Conservation (phyloP, 495 filamentous ascomycete species). For the Jackrogersella multiformis region DNA sequence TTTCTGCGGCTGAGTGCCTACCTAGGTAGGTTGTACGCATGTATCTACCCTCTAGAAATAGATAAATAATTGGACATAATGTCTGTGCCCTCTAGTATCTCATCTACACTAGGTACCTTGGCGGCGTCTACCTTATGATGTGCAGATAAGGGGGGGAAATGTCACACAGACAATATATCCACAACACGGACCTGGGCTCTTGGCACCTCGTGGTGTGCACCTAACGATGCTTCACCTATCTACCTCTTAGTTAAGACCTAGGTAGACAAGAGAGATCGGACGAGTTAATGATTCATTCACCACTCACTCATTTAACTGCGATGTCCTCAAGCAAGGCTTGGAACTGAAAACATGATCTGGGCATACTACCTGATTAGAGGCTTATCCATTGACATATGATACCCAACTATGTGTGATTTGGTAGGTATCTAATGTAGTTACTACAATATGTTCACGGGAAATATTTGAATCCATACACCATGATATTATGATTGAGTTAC, state of each 20-base stretch:
- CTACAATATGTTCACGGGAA: too few species aligned
- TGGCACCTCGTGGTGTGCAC: neutral
- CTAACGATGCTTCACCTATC: neutral
- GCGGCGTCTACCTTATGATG: constrained; percentile 4
- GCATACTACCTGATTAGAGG: too few species aligned
- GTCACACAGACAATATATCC: neutral
- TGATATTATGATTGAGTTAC: too few species aligned
- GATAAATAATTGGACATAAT: neutral
- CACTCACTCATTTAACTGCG: too few species aligned
- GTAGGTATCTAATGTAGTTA: neutral
- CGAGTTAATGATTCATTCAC: neutral
- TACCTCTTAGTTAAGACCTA: too few species aligned
- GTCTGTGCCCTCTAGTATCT: constrained; percentile 10
- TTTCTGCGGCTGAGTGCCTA: constrained; percentile 29
- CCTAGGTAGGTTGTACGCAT: constrained; percentile 22
- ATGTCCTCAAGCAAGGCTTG: too few species aligned
- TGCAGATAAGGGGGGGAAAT: neutral
- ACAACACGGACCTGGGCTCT: neutral
- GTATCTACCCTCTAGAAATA: constrained; percentile 10
- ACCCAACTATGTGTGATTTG: neutral
- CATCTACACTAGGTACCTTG: constrained; percentile 1
- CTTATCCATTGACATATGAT: neutral
- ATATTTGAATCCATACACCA: too few species aligned
- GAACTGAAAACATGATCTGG: too few species aligned
- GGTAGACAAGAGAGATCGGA: neutral